Evolutionary conservation across 2,329 filamentous ascomycete genomes (phyloP).

Genomic region (Zasmidium angulare): DNA sequence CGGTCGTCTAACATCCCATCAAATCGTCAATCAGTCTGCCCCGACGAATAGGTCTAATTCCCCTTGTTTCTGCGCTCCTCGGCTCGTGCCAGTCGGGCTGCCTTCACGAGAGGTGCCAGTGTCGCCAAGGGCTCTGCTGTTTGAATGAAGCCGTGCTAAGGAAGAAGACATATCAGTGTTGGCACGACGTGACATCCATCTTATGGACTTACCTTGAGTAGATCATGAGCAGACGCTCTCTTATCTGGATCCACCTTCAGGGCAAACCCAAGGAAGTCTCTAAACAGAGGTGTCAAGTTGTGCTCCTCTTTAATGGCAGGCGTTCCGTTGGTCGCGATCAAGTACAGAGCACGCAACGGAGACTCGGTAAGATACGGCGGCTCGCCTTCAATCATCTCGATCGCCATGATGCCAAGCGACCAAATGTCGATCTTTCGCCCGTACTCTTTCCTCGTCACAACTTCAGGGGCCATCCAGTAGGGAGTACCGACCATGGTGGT

Average conservation of each 20-base stretch:
- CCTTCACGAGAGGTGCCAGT: constrained; percentile 81
- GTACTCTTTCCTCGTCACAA: constrained; percentile 96
- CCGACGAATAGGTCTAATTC: constrained; percentile 16
- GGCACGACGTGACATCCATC: background rate
- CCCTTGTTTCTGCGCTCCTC: constrained; percentile 65
- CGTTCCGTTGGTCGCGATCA: constrained; percentile 96
- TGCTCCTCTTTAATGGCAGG: constrained; percentile 93
- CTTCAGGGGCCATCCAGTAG: constrained; percentile 99
- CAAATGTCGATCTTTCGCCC: constrained; percentile 98
- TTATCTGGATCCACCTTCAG: constrained; percentile 97
- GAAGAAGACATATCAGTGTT: constrained; percentile 16
- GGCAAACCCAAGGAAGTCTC: constrained; percentile 88
- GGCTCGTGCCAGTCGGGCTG: constrained; percentile 79
- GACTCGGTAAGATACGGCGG: constrained; percentile 96
- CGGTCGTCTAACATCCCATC: background rate
- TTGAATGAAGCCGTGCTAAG: constrained; percentile 51
- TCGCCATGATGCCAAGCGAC: constrained; percentile 98
- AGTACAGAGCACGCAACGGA: constrained; percentile 84
- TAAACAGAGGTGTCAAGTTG: constrained; percentile 75
- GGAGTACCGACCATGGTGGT: constrained; percentile 99
- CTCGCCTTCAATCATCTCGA: constrained; percentile 99
- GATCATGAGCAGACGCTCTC: constrained; percentile 88
- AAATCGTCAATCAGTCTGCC: background rate
- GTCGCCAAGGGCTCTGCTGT: constrained; percentile 59
- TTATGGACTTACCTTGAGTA: constrained; percentile 71